Percentiles rank a stretch among this genome's conserved stretches.
Conservation (phyloP, 1,284 basidiomycete species). For the Gomphus bonarii region DNA sequence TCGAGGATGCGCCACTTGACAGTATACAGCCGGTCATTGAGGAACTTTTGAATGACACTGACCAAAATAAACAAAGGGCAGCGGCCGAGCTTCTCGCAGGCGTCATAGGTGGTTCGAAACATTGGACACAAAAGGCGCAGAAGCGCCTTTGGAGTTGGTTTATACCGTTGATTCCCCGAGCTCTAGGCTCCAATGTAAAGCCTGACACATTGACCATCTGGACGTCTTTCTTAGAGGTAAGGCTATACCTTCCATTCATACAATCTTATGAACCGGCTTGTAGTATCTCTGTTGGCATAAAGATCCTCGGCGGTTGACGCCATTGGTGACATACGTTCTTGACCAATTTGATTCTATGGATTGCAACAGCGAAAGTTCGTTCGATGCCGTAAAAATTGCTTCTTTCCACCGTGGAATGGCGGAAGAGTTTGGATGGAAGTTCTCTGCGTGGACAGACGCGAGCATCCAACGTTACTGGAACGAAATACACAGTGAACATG, state of each 20-base stretch:
- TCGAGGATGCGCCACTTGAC: conserved; percentile 56
- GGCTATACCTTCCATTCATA: background rate
- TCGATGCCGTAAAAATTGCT: conserved; percentile 55
- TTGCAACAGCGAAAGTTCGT: conserved; percentile 67
- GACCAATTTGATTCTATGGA: conserved; percentile 53
- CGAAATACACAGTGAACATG: conserved; percentile 68
- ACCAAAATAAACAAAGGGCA: conserved; percentile 80
- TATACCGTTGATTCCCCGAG: conserved; percentile 51
- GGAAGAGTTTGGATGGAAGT: conserved; percentile 70
- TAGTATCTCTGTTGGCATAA: conserved; percentile 69
- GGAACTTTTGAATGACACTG: conserved; percentile 42
- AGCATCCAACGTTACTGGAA: conserved; percentile 61
- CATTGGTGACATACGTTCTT: conserved; percentile 67
- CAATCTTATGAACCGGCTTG: background rate
- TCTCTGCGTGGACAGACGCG: conserved; percentile 64
- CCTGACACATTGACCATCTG: conserved; percentile 58
- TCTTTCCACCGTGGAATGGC: conserved; percentile 57
- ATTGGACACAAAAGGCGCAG: conserved; percentile 75
- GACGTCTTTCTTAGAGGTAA: conserved; percentile 60
- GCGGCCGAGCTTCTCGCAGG: conserved; percentile 82
- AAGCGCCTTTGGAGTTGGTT: conserved; percentile 77
- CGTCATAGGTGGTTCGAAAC: conserved; percentile 73
- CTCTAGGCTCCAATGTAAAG: conserved; percentile 57
- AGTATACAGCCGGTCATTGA: conserved; percentile 44
- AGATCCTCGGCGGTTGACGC: conserved; percentile 78